Evolutionary conservation across 352 stramenopile species (phyloP).

Genomic region (Phytophthora sp.): DNA sequence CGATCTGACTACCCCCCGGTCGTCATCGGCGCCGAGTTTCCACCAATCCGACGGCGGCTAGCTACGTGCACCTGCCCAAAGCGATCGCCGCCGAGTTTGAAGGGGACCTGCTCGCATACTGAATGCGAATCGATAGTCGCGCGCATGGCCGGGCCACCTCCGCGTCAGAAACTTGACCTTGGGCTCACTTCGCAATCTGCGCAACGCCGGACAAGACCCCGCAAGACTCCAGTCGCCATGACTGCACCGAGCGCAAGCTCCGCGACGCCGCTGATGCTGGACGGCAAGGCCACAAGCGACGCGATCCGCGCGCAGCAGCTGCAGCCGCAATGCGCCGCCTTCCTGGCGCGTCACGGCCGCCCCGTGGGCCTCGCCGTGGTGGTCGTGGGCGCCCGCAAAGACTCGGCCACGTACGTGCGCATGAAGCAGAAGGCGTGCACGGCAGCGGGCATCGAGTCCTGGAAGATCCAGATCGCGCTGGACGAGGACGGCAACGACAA

Average conservation of each 20-base stretch:
- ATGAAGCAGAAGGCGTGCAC: slow-evolving; percentile 99
- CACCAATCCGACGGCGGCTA: not conserved
- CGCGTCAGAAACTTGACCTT: not conserved
- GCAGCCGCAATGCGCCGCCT: slow-evolving; percentile 61
- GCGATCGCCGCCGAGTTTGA: slow-evolving; percentile 11
- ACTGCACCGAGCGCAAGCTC: not conserved
- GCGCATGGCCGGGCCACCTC: not conserved
- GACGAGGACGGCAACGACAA: slow-evolving; percentile 19
- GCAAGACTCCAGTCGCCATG: not conserved
- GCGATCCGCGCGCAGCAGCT: slow-evolving; percentile 86
- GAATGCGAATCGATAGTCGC: slow-evolving; percentile 10
- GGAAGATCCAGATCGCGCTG: slow-evolving; percentile 72
- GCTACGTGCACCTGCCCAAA: slow-evolving; percentile 4
- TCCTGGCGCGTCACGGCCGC: slow-evolving; percentile 50
- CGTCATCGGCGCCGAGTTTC: too few species aligned
- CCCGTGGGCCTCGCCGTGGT: slow-evolving; percentile 97
- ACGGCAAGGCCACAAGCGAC: slow-evolving; percentile 90
- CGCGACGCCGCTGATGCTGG: slow-evolving; percentile 35
- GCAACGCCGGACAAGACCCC: slow-evolving; percentile 5
- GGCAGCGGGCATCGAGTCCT: slow-evolving; percentile 92
- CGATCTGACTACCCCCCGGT: not conserved
- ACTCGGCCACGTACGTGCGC: slow-evolving; percentile 98
- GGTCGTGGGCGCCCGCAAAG: slow-evolving; percentile 94
- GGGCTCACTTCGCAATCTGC: slow-evolving; percentile 27
- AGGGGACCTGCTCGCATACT: not conserved